phyloP scores from a whole-genome alignment of 1,284 basidiomycete genomes.

The Macrocystidia cucumis region DNA sequence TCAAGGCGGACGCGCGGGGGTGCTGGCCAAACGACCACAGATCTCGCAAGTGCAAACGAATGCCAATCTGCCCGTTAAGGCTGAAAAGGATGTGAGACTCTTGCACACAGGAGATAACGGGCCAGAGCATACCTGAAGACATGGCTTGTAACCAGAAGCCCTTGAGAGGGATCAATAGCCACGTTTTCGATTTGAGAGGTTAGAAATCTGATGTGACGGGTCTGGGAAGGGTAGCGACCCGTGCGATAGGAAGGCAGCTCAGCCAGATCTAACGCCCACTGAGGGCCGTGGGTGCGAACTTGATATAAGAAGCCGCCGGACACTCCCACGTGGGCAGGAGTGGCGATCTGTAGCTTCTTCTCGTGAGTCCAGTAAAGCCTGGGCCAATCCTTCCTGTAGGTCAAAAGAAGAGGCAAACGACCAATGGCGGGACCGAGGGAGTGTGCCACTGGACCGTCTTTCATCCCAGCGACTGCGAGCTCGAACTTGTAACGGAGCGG shows the following conservation, averaged over 20 bases:
- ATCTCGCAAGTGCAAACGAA: slow-evolving; percentile 37
- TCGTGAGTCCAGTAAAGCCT: slow-evolving; percentile 41
- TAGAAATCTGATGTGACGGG: slow-evolving; percentile 39
- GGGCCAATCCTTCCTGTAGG: slow-evolving; percentile 47
- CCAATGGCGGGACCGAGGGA: slow-evolving; percentile 25
- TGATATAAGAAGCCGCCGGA: slow-evolving; percentile 46
- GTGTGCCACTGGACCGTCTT: slow-evolving; percentile 37
- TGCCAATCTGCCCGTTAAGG: slow-evolving; percentile 27
- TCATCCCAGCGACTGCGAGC: slow-evolving; percentile 45
- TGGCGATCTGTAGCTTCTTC: slow-evolving; percentile 33
- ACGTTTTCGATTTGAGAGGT: slow-evolving; percentile 39
- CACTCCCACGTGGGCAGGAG: slow-evolving; percentile 35
- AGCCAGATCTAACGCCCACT: slow-evolving; percentile 36
- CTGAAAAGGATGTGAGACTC: slow-evolving; percentile 11
- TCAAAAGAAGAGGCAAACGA: slow-evolving; percentile 39
- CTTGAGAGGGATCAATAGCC: slow-evolving; percentile 41
- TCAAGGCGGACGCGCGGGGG: slow-evolving; percentile 24
- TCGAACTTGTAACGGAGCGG: slow-evolving; percentile 47
- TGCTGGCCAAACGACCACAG: slow-evolving; percentile 38
- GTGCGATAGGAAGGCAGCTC: slow-evolving; percentile 48
- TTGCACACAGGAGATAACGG: too few species aligned
- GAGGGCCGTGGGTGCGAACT: slow-evolving; percentile 32
- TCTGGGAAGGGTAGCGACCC: slow-evolving; percentile 31
- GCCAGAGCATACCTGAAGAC: slow-evolving; percentile 28
- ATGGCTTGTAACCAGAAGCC: slow-evolving; percentile 36